Evolutionary conservation across 495 filamentous ascomycete genomes (phyloP), one percentile per base, ranked within the genome.

Genomic region (Aspergillus egyptiacus): DNA sequence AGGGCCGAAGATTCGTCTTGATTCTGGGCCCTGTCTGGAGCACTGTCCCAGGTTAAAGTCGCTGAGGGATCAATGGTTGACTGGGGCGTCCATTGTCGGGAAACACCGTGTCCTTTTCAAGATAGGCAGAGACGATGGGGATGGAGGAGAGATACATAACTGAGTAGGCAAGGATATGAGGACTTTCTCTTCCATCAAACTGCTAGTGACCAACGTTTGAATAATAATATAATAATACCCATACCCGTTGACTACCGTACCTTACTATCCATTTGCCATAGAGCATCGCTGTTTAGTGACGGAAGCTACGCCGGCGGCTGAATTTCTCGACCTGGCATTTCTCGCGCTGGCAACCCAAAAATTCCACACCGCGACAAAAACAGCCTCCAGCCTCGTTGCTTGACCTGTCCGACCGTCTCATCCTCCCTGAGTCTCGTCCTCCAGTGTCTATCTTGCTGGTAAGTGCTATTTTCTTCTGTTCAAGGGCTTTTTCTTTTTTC

Each of bases 81-180:
- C 42, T 34, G 28, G 24, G n/a, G 22, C 23, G 5, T 35, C 47
- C 25, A 48, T 43, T 17, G 35, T 46, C 50, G 57, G 54, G 54
- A 63, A 69, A 73, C 70, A 73, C 68, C 43, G 70, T 73, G 70
- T 72, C 70, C 70, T 73, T 53, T 68, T 63, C 44, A 23, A 41
- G 33, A 30, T 31, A 50, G 52, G 46, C 53, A 46, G 46, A 41
- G 47, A 50, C 36, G 19, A 42, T 41, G 28, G 23, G 35, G 51
- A 53, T 51, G 49, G 19, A 41, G 45, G 34, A n/a, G n/a, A n/a
- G n/a, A n/a, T n/a, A n/a, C n/a, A n/a, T n/a, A n/a, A n/a, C n/a
- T n/a, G n/a, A n/a, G n/a, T n/a, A n/a, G n/a, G n/a, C n/a, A n/a
- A n/a, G n/a, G n/a, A n/a, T n/a, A n/a, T n/a, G n/a, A n/a, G n/a